Conservation (phyloP, 1,139 yeast genomes). For the Arxiozyma slooffiae region DNA sequence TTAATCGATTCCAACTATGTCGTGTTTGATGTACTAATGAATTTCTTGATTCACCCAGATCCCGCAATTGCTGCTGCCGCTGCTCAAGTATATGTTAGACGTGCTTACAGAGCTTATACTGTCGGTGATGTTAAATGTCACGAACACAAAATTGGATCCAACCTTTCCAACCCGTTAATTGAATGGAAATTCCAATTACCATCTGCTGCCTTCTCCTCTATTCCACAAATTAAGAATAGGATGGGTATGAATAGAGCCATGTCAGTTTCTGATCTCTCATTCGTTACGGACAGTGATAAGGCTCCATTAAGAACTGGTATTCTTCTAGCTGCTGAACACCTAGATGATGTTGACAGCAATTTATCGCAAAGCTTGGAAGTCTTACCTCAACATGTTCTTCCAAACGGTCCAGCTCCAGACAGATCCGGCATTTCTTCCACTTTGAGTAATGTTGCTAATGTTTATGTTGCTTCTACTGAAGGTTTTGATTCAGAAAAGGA, state of each 20-base stretch:
- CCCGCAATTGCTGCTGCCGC: constrained; percentile 90
- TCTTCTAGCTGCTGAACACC: constrained; percentile 68
- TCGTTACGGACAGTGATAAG: constrained; percentile 58
- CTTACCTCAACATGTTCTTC: constrained; percentile 40
- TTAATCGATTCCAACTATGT: constrained; percentile 93
- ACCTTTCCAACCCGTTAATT: constrained; percentile 47
- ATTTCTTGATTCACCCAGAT: constrained; percentile 74
- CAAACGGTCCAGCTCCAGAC: constrained; percentile 37
- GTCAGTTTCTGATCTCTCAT: constrained; percentile 85
- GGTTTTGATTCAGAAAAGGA: constrained; percentile 67
- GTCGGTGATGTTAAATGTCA: constrained; percentile 66
- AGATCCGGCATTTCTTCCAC: constrained; percentile 36
- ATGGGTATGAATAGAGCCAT: constrained; percentile 68
- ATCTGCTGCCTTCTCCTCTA: constrained; percentile 60
- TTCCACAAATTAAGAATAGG: constrained; percentile 43
- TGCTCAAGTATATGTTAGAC: constrained; percentile 88
- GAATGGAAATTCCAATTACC: constrained; percentile 92
- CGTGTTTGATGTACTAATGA: constrained; percentile 90
- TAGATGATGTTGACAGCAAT: constrained; percentile 84
- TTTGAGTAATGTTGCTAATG: constrained; percentile 70
- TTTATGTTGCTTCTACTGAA: constrained; percentile 63
- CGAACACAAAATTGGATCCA: constrained; percentile 25
- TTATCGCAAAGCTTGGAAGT: constrained; percentile 66
- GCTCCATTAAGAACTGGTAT: constrained; percentile 76
- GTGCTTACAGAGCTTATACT: constrained; percentile 94